phyloP scores from a whole-genome alignment of 371 early-diverging fungal genomes.

The Blakeslea trispora region DNA sequence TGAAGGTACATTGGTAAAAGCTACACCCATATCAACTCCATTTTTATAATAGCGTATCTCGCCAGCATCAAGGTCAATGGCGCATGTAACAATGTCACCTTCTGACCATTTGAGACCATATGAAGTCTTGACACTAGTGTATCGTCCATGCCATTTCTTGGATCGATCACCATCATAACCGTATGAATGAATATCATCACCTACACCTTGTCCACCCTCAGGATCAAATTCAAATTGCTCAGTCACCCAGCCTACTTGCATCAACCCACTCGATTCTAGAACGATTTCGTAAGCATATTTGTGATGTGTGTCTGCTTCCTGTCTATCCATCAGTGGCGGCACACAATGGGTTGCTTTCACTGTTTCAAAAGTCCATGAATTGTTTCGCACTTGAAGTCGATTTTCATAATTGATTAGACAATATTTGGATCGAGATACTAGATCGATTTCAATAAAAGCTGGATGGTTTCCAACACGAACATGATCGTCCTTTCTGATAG shows the following conservation, averaged over 20 bases:
- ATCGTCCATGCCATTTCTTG: constrained; percentile 71
- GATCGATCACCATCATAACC: constrained; percentile 69
- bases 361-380: constrained; percentile 78
- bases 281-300: constrained; percentile 64
- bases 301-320: constrained; percentile 33
- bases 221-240: constrained; percentile 57
- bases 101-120: constrained; percentile 66
- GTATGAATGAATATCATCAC: constrained; percentile 70
- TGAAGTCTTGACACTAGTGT: constrained; percentile 15
- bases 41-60: constrained; percentile 63
- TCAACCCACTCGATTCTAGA: constrained; percentile 59
- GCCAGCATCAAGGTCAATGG: constrained; percentile 61
- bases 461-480: constrained; percentile 3
- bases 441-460: constrained; percentile 37
- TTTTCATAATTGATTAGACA: constrained; percentile 40
- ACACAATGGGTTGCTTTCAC: constrained; percentile 47
- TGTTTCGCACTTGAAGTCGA: constrained; percentile 39
- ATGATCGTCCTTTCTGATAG: not conserved
- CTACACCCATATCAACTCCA: constrained; percentile 67
- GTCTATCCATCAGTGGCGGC: constrained; percentile 8
- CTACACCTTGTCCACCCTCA: constrained; percentile 74
- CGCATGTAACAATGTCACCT: constrained; percentile 65
- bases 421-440: constrained; percentile 31
- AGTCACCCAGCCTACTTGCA: constrained; percentile 77
- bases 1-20: constrained; percentile 54